Evolutionary conservation across 352 stramenopile species (phyloP).

Genomic region (Pythium dissimile): DNA sequence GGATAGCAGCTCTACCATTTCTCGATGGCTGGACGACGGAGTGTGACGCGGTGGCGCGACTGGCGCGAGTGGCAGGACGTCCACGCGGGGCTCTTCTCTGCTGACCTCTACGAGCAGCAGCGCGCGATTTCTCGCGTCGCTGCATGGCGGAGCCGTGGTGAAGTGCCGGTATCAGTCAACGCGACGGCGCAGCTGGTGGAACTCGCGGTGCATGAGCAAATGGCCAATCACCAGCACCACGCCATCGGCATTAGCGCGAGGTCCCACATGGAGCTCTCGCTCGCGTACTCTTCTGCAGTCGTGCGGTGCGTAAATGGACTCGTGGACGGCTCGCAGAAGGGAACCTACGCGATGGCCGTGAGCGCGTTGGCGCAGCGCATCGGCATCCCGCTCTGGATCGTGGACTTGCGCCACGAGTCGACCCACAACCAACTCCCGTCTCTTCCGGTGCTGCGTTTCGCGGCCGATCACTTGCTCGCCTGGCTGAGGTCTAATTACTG

Average conservation of each 20-base stretch:
- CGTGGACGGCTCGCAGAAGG: constrained; percentile 77
- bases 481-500: constrained; percentile 91
- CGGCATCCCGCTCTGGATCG: constrained; percentile 91
- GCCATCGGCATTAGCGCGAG: constrained; percentile 62
- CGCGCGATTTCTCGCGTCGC: constrained; percentile 55
- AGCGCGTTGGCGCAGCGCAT: constrained; percentile 81
- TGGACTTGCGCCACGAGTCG: constrained; percentile 91
- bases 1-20: neutral
- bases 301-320: constrained; percentile 84
- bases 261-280: constrained; percentile 76
- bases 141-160: constrained; percentile 60
- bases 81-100: constrained; percentile 51
- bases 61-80: constrained; percentile 78
- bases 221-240: constrained; percentile 66
- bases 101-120: constrained; percentile 44
- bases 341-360: constrained; percentile 70
- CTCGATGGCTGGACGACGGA: constrained; percentile 50
- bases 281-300: constrained; percentile 59
- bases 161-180: constrained; percentile 78
- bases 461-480: constrained; percentile 78
- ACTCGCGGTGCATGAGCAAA: constrained; percentile 64
- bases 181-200: constrained; percentile 74
- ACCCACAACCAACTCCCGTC: constrained; percentile 93
- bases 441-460: constrained; percentile 84
- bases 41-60: constrained; percentile 52